Evolutionary conservation across 1,139 yeast genomes (phyloP).

Genomic region (Geotrichum klebahnii): DNA sequence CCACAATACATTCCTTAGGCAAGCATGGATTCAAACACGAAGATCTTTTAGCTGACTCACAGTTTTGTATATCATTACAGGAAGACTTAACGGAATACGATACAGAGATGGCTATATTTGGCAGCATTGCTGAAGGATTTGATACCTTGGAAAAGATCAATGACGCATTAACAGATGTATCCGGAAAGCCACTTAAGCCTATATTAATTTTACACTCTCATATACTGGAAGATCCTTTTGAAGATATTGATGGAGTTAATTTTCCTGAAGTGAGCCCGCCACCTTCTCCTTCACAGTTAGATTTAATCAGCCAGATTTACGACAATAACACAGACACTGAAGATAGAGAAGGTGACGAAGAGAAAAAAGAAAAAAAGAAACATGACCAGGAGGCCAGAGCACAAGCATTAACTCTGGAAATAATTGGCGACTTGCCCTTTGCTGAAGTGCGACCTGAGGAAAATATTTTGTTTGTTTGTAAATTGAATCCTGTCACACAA

Average conservation of each 20-base stretch:
- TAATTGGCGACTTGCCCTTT: conserved; percentile 61
- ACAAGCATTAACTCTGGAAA: conserved; percentile 58
- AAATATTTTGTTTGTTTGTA: conserved; percentile 57
- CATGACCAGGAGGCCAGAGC: conserved; percentile 44
- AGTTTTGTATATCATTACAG: conserved; percentile 36
- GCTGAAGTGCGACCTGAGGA: conserved; percentile 61
- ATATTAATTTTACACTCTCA: conserved; percentile 51
- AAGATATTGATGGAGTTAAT: conserved; percentile 34
- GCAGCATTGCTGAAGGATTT: conserved; percentile 51
- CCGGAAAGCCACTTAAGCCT: conserved; percentile 46
- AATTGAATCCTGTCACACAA: conserved; percentile 56
- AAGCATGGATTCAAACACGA: conserved; percentile 15
- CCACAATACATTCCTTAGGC: conserved; percentile 12
- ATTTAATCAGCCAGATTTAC: conserved; percentile 21
- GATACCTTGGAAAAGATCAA: conserved; percentile 46
- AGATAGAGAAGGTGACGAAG: conserved; percentile 28
- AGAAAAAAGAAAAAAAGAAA: conserved; percentile 30
- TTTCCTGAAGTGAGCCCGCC: conserved; percentile 36
- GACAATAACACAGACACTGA: conserved; percentile 18
- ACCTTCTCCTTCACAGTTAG: conserved; percentile 41
- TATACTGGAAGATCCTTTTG: conserved; percentile 55
- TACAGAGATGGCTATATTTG: conserved; percentile 42
- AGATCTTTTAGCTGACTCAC: conserved; percentile 34
- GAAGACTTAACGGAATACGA: conserved; percentile 28
- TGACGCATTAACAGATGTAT: conserved; percentile 41